These are phyloP conservation scores for Scheffersomyces illinoinensis DNA, from an alignment of 1,139 yeast species.

Conservation along the genomic window DNA sequence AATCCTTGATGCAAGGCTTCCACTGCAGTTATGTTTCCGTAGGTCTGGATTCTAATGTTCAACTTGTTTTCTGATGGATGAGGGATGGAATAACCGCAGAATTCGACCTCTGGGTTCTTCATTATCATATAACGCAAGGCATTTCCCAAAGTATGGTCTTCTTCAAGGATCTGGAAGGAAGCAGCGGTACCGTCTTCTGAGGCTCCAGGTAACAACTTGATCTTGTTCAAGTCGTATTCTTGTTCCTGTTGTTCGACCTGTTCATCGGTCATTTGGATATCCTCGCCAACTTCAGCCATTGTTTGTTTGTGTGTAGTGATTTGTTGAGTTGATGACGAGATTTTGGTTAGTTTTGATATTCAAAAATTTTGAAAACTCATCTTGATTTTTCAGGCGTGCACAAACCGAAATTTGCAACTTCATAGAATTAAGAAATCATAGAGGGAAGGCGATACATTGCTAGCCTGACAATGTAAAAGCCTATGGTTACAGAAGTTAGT, in stretches of 20 bases:
- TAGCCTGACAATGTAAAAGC: background rate
- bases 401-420: background rate
- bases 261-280: constrained; percentile 25
- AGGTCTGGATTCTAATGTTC: constrained; percentile 91
- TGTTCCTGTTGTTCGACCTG: constrained; percentile 28
- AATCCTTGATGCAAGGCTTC: constrained; percentile 93
- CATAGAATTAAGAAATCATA: background rate
- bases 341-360: background rate
- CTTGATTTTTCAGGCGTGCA: background rate
- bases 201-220: constrained; percentile 78
- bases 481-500: background rate
- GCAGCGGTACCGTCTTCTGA: constrained; percentile 95
- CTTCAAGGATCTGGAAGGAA: constrained; percentile 87
- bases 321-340: background rate
- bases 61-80: constrained; percentile 94
- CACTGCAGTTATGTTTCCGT: constrained; percentile 83
- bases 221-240: constrained; percentile 51
- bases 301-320: background rate
- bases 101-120: constrained; percentile 97
- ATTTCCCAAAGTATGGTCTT: constrained; percentile 95
- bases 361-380: background rate
- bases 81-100: constrained; percentile 98
- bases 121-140: constrained; percentile 90
- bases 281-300: constrained; percentile 24
- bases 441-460: background rate